phyloP scores from a whole-genome alignment of 257 asterid species.

The Apocynum venetum region DNA sequence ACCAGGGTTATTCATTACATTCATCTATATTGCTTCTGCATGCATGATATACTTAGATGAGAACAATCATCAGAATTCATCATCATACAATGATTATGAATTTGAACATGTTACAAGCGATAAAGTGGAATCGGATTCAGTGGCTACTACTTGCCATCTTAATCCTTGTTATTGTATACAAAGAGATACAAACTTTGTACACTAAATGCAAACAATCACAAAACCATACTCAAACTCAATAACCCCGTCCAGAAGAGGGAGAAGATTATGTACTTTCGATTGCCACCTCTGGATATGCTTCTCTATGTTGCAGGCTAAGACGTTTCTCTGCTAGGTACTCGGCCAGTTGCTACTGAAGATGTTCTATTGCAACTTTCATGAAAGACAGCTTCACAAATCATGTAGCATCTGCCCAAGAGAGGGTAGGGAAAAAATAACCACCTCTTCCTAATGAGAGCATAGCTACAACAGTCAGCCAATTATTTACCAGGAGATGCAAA shows the following conservation, averaged over 20 bases:
- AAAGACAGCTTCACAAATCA: constrained; percentile 5
- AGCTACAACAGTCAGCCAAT: constrained; percentile 7
- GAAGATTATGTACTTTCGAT: constrained; percentile 11
- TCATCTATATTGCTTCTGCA: constrained; percentile 1
- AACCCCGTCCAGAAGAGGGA: constrained; percentile 4
- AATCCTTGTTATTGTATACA: constrained; percentile 18
- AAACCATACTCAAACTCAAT: constrained; percentile 2
- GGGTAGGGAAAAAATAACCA: constrained; percentile 6
- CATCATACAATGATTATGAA: background rate
- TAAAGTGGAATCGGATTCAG: constrained; percentile 23
- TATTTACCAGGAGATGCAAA: constrained; percentile 45
- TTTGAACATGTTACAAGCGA: background rate
- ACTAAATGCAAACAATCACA: constrained; percentile 12
- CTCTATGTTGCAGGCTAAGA: background rate
- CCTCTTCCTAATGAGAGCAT: constrained; percentile 17
- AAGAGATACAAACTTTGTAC: constrained; percentile 22
- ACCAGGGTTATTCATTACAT: background rate
- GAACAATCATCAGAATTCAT: background rate
- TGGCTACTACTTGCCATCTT: constrained; percentile 20
- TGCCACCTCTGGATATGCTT: background rate
- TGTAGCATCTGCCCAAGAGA: constrained; percentile 7
- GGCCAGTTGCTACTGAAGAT: background rate
- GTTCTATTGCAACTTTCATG: background rate
- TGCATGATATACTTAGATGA: background rate
- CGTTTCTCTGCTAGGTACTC: background rate